Evolutionary conservation across 371 early-diverging fungal genomes (phyloP).

Genomic region (Circinella minor): DNA sequence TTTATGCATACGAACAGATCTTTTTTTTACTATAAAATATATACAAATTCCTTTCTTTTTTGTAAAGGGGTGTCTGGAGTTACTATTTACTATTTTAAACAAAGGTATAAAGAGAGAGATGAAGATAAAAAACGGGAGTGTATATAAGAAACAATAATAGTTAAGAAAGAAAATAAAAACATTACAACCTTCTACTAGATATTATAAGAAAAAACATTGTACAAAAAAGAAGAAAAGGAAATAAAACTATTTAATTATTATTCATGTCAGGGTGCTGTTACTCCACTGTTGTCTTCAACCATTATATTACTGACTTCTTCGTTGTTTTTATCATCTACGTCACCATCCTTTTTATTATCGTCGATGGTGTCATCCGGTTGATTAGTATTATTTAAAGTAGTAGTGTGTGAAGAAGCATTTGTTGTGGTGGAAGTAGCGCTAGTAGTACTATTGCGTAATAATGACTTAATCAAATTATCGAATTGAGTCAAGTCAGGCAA

Average conservation of each 20-base stretch:
- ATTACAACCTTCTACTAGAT: not conserved
- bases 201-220: constrained; percentile 3
- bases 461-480: constrained; percentile 24
- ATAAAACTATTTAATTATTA: no score
- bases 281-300: no score
- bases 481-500: constrained; percentile 27
- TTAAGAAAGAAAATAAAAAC: not conserved
- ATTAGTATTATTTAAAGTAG: not conserved
- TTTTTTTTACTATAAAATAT: not conserved
- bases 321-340: no score
- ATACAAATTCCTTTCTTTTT: not conserved
- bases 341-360: no score
- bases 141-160: not conserved
- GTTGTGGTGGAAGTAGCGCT: not conserved
- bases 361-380: no score
- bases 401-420: not conserved
- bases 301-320: no score
- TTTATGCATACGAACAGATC: no score
- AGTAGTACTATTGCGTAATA: constrained; percentile 15
- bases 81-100: constrained; percentile 8
- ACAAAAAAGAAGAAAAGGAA: not conserved
- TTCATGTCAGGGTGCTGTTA: no score
- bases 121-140: not conserved
- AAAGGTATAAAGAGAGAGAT: not conserved
- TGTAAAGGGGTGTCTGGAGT: not conserved